Evolutionary conservation across 495 filamentous ascomycete genomes (phyloP).

Genomic region (Podospora pseudocomata): DNA sequence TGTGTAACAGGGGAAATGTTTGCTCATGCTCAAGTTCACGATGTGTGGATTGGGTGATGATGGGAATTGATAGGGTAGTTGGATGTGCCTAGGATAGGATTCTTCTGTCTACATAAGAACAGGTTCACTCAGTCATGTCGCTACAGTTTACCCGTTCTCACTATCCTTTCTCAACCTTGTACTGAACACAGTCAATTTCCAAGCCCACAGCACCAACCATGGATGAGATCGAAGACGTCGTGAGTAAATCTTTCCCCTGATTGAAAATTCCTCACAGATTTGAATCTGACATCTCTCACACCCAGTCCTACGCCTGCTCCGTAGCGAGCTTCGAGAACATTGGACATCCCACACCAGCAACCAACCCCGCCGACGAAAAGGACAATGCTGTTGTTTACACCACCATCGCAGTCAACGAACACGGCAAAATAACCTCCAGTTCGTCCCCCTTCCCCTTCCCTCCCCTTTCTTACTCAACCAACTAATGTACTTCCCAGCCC

Average conservation of each 20-base stretch:
- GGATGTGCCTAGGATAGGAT: no score
- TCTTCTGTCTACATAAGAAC: not conserved
- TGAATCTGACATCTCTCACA: not conserved
- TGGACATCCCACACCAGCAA: not conserved
- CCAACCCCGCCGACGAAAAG: not conserved
- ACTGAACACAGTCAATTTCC: not conserved
- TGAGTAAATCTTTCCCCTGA: not conserved
- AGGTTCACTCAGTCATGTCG: not conserved
- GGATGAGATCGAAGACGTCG: not conserved
- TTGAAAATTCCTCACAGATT: no score
- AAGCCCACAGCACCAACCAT: not conserved
- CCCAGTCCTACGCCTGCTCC: not conserved
- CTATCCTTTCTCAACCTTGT: not conserved
- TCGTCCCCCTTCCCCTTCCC: not conserved
- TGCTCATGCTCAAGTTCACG: not conserved
- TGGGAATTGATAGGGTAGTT: not conserved
- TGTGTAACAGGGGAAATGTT: not conserved
- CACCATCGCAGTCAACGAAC: conserved; percentile 21
- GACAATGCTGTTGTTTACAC: conserved; percentile 21
- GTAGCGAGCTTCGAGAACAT: not conserved
- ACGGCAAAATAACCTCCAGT: conserved; percentile 10
- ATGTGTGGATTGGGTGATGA: not conserved
- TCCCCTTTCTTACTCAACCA: not conserved
- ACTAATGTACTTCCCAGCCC: no score
- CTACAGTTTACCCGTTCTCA: not conserved